phyloP scores from a whole-genome alignment of 495 filamentous ascomycete genomes.

The Talaromyces proteolyticus region DNA sequence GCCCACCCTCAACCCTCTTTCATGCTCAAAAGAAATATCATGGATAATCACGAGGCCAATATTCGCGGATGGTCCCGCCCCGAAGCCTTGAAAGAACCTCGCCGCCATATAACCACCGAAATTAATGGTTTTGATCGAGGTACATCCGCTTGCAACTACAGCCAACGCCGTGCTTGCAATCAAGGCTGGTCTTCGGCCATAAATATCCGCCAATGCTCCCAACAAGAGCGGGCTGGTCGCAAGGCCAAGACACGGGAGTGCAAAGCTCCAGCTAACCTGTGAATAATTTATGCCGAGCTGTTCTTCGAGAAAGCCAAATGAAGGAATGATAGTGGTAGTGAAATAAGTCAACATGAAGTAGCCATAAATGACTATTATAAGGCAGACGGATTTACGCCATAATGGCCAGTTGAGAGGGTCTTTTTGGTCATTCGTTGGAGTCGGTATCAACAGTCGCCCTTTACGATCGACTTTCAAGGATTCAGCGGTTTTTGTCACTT shows the following conservation, averaged over 20 bases:
- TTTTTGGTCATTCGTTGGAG: neutral
- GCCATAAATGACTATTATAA: slow-evolving; percentile 1
- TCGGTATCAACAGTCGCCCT: neutral
- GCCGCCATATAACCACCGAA: slow-evolving; percentile 1
- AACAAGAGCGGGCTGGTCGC: neutral
- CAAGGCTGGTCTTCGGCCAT: neutral
- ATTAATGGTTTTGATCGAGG: slow-evolving; percentile 3
- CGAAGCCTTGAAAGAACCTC: slow-evolving; percentile 1
- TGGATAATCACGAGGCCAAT: slow-evolving; percentile 3
- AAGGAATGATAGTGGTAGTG: slow-evolving; percentile 1
- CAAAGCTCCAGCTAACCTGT: slow-evolving; percentile 2
- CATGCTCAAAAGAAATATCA: slow-evolving; percentile 6
- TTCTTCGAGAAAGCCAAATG: slow-evolving; percentile 2
- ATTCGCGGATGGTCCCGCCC: neutral
- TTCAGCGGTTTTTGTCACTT: too few relatives aligned
- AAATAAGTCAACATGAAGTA: slow-evolving; percentile 3
- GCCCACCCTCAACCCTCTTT: slow-evolving; percentile 1
- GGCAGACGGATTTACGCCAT: slow-evolving; percentile 4
- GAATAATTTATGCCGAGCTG: slow-evolving; percentile 3
- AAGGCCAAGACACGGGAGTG: neutral
- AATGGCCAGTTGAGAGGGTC: slow-evolving; percentile 5
- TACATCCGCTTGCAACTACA: slow-evolving; percentile 1
- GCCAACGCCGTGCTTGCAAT: neutral
- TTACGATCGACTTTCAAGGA: neutral
- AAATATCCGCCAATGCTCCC: slow-evolving; percentile 1